These are phyloP conservation scores for Gossypium ekmanianum DNA, from an alignment of 345 rosid species.

Conservation along the genomic window DNA sequence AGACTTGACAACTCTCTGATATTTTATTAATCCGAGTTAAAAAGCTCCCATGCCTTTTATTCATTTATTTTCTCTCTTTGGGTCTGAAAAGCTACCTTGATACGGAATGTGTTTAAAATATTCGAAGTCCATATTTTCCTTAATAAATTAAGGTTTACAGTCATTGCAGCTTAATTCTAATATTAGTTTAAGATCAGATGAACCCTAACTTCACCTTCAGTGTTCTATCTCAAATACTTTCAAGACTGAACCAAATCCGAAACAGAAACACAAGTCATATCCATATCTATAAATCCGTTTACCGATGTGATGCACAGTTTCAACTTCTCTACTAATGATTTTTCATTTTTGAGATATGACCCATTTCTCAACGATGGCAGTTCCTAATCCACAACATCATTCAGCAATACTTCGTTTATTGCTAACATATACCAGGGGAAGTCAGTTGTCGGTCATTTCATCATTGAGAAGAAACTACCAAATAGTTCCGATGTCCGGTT, in stretches of 20 bases:
- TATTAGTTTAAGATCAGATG: not conserved
- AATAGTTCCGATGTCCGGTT: not conserved
- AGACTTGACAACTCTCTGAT: no score
- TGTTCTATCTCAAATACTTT: not conserved
- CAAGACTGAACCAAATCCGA: not conserved
- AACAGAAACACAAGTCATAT: not conserved
- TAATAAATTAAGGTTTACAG: not conserved
- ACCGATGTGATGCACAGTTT: not conserved
- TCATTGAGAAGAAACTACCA: not conserved
- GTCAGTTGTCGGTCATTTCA: not conserved
- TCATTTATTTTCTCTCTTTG: no score
- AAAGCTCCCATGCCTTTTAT: no score
- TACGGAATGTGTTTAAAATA: no score
- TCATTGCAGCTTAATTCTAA: not conserved
- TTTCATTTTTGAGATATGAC: not conserved
- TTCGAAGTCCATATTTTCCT: no score
- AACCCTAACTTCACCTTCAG: not conserved
- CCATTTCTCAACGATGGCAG: conserved; percentile 1
- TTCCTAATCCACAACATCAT: not conserved
- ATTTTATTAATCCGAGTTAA: no score
- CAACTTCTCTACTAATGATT: not conserved
- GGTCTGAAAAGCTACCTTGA: no score
- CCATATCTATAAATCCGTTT: not conserved
- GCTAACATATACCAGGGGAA: not conserved
- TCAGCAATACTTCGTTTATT: not conserved